phyloP scores from a whole-genome alignment of 306 rosid species.

The Begonia loranthoides region DNA sequence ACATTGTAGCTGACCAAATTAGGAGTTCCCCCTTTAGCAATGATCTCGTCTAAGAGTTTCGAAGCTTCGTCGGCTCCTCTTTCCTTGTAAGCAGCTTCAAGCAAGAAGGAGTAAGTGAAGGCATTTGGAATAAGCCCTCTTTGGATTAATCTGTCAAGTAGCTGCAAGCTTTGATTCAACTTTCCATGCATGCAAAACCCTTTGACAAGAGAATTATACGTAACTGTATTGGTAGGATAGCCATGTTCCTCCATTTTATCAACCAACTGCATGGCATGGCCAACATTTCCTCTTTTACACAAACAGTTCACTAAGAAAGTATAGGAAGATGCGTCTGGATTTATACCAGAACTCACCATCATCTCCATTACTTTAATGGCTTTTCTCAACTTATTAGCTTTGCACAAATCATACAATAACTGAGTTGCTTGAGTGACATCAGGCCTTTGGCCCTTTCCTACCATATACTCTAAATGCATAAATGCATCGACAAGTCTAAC shows the following conservation, averaged over 20 bases:
- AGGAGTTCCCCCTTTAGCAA: constrained; percentile 72
- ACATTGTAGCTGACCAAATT: constrained; percentile 85
- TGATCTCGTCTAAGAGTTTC: constrained; percentile 56
- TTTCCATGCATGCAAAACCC: constrained; percentile 72
- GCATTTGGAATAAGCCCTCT: constrained; percentile 77
- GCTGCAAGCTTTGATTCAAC: constrained; percentile 55
- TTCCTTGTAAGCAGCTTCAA: constrained; percentile 79
- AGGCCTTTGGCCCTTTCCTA: constrained; percentile 65
- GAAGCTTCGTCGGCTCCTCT: constrained; percentile 69
- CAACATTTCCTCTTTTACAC: constrained; percentile 76
- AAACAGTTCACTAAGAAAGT: constrained; percentile 50
- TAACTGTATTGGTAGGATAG: constrained; percentile 42
- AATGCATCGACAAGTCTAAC: constrained; percentile 48
- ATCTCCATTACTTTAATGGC: constrained; percentile 68
- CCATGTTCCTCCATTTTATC: constrained; percentile 73
- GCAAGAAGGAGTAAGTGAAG: constrained; percentile 62
- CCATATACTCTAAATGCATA: constrained; percentile 48
- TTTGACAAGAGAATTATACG: constrained; percentile 62
- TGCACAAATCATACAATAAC: constrained; percentile 77
- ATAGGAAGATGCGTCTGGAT: constrained; percentile 61
- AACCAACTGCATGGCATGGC: constrained; percentile 84
- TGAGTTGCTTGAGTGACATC: constrained; percentile 63
- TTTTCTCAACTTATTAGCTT: constrained; percentile 42
- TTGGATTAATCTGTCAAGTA: constrained; percentile 49
- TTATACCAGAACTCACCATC: constrained; percentile 58